Evolutionary conservation across 306 rosid species (phyloP).

Genomic region (Quercus engelmannii): DNA sequence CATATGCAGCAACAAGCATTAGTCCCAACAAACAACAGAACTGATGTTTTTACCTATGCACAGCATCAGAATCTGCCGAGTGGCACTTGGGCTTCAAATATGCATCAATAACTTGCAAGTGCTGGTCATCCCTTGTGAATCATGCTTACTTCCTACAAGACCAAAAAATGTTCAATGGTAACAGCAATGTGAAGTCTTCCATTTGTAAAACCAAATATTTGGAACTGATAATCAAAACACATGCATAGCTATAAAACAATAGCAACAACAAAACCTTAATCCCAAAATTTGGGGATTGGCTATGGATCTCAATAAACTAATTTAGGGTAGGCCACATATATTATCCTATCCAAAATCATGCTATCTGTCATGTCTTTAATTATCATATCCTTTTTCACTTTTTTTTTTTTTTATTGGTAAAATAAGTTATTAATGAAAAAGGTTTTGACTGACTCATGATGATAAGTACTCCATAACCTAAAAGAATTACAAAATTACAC

Average conservation of each 20-base stretch:
- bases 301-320: no score
- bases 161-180: conserved; percentile 14
- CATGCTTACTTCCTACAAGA: conserved; percentile 38
- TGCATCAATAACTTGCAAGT: conserved; percentile 63
- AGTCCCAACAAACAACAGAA: conserved; percentile 19
- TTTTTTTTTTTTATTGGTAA: no score
- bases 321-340: neutral
- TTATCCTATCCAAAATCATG: no score
- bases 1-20: conserved; percentile 6
- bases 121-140: conserved; percentile 24
- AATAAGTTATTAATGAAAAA: no score
- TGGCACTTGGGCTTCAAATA: conserved; percentile 77
- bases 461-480: no score
- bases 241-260: neutral
- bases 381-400: no score
- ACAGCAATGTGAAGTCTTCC: neutral
- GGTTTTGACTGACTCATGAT: no score
- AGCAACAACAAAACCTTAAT: no score
- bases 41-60: conserved; percentile 37
- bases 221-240: neutral
- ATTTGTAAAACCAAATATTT: neutral
- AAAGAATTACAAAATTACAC: no score
- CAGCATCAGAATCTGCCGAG: conserved; percentile 59
- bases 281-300: no score
- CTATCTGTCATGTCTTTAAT: no score